Evolutionary conservation across 306 rosid species (phyloP), one percentile per base, ranked within the genome.

Genomic region (Fagus sylvatica): DNA sequence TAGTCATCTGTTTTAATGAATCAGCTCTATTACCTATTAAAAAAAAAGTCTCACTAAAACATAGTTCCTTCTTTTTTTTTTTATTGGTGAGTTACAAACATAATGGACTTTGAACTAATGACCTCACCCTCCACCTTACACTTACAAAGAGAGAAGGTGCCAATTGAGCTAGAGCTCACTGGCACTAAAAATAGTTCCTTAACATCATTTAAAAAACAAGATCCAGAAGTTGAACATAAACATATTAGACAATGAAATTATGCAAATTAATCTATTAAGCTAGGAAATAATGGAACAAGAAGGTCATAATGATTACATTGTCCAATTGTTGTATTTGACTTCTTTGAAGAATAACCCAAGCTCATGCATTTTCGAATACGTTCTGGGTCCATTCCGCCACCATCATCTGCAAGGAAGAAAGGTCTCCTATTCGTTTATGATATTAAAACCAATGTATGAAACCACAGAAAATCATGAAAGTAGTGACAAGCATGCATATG

Each of bases 271-370:
- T 54, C 10, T 9, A 13, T 30, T 15, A 56, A 19, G 41, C 55
- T 39, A 69, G 2, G 28, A 71, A 76, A 74, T 43, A 76, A 55
- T 36, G 19, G 76, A 74, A 79, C 66, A 19, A 41, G 39, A 74
- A 80, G 73, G 42, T 68, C 37, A 69, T 59, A 53, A 28, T 49
- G 71, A 42, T 83, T 87, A 90, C 98, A 94, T 79, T 94, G 98
- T 77, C 98, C 98, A 64, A 94, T 94, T 42, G 98, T 94, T 64
- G 93, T 87, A 76, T 92, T 87, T 22, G 97, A 73, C 91, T 94
- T 94, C 93, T 92, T 94, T 56, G 98, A 88, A 16, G 98, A 94
- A 81, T 90, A 94, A 16, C 97, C 98, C 90, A 94, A 83, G 88
- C 98, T 94, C 97, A 94, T 90, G 87, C 98, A 94, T 71, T 92